These are phyloP conservation scores for Candida tetrigidarum DNA, from an alignment of 1,139 yeast genomes.

Conservation along the genomic window DNA sequence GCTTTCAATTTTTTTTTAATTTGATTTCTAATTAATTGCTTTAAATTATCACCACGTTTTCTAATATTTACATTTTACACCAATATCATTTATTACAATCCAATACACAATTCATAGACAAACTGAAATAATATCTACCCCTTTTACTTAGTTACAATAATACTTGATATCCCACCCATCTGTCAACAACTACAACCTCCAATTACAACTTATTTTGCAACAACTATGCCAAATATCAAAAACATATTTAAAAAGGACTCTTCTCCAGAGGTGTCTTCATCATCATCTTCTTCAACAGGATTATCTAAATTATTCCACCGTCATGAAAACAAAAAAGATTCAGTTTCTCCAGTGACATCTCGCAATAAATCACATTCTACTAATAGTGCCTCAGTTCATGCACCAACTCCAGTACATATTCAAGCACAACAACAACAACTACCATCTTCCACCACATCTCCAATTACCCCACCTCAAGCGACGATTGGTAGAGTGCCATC, in stretches of 20 bases:
- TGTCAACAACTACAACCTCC: neutral
- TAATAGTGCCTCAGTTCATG: neutral
- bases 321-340: slow-evolving; percentile 13
- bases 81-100: no score
- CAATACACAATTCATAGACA: no score
- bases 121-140: no score
- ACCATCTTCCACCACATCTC: slow-evolving; percentile 4
- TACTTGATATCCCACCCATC: no score
- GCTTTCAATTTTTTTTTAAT: no score
- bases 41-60: no score
- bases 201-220: neutral
- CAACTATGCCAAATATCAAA: slow-evolving; percentile 16
- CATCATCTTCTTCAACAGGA: slow-evolving; percentile 26
- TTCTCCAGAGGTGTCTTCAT: slow-evolving; percentile 15
- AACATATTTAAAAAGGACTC: slow-evolving; percentile 27
- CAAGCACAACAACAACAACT: slow-evolving; percentile 1
- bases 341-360: neutral
- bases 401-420: neutral
- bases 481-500: slow-evolving; percentile 25
- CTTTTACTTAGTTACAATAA: no score
- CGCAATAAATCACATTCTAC: neutral
- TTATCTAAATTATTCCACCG: slow-evolving; percentile 34
- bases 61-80: no score
- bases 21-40: no score
- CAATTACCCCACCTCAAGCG: slow-evolving; percentile 6